Evolutionary conservation across 2,329 filamentous ascomycete genomes (phyloP).

Genomic region (Arthrobotrys sinensis): DNA sequence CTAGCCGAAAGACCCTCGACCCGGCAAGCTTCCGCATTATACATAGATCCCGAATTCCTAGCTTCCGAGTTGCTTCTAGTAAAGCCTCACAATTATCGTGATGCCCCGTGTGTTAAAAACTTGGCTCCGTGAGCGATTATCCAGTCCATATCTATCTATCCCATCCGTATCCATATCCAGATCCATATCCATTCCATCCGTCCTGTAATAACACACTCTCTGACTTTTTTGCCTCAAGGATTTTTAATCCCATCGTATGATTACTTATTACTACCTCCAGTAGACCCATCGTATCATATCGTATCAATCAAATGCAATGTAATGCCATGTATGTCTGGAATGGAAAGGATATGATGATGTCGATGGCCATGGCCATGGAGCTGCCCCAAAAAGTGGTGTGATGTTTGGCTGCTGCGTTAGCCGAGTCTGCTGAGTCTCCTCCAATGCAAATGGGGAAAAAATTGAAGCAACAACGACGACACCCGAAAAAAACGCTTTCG

Average conservation of each 20-base stretch:
- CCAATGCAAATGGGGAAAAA: conserved; percentile 21
- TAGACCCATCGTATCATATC: background rate
- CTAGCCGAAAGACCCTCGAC: conserved; percentile 3
- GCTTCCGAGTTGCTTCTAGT: conserved; percentile 54
- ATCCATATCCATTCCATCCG: background rate
- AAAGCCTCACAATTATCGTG: conserved; percentile 32
- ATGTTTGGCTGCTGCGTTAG: conserved; percentile 33
- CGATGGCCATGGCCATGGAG: background rate
- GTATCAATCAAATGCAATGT: background rate
- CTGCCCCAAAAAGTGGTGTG: conserved; percentile 50
- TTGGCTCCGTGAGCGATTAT: conserved; percentile 40
- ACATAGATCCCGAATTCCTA: conserved; percentile 43
- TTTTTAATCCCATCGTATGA: too few species aligned
- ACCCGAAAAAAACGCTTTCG: conserved; percentile 23
- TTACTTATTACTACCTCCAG: too few species aligned
- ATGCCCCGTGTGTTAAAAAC: background rate
- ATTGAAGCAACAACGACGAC: conserved; percentile 44
- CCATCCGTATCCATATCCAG: background rate
- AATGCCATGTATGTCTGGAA: background rate
- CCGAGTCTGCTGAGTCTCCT: background rate
- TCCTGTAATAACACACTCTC: too few species aligned
- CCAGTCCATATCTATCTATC: background rate
- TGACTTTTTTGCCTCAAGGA: too few species aligned
- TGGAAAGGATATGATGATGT: background rate
- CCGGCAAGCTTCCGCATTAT: conserved; percentile 53